phyloP scores from a whole-genome alignment of 225 moss, liverwort and hornwort species.

The Antitrichia curtipendula region DNA sequence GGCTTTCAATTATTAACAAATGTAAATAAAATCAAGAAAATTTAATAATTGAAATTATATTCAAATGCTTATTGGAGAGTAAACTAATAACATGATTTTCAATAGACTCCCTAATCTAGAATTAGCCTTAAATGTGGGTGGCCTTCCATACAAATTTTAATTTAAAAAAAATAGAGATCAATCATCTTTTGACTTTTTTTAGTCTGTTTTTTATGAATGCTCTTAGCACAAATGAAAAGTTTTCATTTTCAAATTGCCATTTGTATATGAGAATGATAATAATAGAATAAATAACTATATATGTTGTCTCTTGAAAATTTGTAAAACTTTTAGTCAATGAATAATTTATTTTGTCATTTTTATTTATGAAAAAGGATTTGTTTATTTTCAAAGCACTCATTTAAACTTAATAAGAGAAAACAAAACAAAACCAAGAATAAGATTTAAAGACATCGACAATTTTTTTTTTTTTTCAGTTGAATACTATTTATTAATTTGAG shows the following conservation, averaged over 20 bases:
- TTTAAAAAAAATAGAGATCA: neutral
- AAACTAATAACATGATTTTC: neutral
- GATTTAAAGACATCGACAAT: neutral
- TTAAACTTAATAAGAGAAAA: neutral
- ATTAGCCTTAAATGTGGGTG: neutral
- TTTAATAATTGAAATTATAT: neutral
- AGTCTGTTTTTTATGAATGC: rapidly evolving
- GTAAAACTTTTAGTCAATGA: neutral
- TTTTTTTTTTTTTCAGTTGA: neutral
- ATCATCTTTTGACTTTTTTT: neutral
- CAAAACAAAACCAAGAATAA: no score
- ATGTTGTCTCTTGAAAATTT: rapidly evolving
- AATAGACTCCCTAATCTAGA: rapidly evolving
- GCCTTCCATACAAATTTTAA: neutral
- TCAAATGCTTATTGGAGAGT: neutral
- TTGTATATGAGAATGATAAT: no score
- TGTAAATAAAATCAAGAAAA: neutral
- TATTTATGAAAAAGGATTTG: neutral
- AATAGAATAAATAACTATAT: no score
- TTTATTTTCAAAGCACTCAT: neutral
- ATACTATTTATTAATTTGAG: neutral
- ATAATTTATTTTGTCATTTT: neutral
- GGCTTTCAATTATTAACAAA: neutral
- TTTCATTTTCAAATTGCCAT: neutral
- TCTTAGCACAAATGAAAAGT: neutral